Evolutionary conservation across 352 stramenopile genomes (phyloP).

Genomic region (Pythium sukuiense): DNA sequence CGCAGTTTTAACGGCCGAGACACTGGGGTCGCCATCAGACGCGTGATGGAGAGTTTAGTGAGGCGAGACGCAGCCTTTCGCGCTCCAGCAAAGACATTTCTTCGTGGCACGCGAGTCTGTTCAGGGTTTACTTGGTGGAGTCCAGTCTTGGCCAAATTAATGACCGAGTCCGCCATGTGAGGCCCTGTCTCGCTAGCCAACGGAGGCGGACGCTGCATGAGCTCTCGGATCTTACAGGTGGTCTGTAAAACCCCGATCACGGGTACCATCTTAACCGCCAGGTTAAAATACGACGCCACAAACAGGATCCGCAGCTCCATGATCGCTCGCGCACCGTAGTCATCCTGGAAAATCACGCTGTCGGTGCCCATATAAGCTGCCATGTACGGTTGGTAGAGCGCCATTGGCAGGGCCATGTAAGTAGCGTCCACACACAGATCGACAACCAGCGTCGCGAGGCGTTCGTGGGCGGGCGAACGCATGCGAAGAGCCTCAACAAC

Average conservation of each 20-base stretch:
- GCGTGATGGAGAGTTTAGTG: too few relatives aligned
- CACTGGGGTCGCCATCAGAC: neutral
- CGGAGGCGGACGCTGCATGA: too few relatives aligned
- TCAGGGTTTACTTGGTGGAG: too few relatives aligned
- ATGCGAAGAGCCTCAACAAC: neutral
- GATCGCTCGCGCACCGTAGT: neutral
- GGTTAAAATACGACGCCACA: neutral
- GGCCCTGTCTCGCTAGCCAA: too few relatives aligned
- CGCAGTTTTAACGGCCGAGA: neutral
- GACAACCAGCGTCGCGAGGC: neutral
- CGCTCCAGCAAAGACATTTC: too few relatives aligned
- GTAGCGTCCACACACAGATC: neutral
- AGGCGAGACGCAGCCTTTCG: too few relatives aligned
- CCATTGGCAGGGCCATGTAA: neutral
- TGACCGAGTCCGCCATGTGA: too few relatives aligned
- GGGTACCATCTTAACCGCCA: neutral
- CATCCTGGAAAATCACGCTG: neutral
- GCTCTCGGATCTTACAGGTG: neutral
- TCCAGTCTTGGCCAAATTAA: too few relatives aligned
- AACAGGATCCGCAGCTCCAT: neutral
- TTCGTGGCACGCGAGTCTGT: too few relatives aligned
- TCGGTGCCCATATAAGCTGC: neutral
- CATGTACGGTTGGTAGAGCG: neutral
- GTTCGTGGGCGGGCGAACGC: neutral
- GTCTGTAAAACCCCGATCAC: neutral